These are phyloP conservation scores for Neurospora cerealis DNA, from an alignment of 495 filamentous ascomycete species.

Conservation along the genomic window DNA sequence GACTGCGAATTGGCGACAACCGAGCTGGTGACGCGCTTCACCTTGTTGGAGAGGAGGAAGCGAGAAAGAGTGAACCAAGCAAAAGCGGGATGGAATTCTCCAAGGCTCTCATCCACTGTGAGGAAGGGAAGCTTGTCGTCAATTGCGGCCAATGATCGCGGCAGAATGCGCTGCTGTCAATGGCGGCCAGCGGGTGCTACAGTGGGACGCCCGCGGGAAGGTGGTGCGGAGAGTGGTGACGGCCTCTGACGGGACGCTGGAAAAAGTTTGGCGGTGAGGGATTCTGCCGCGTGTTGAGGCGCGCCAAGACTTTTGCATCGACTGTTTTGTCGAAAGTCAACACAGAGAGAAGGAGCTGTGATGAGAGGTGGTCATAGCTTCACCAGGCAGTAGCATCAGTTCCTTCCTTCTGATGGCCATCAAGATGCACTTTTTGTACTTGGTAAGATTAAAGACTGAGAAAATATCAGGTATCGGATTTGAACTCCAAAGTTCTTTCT, in stretches of 20 bases:
- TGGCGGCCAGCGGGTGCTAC: neutral
- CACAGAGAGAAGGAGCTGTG: neutral
- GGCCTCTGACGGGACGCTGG: neutral
- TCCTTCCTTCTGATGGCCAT: neutral
- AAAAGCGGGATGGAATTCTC: neutral
- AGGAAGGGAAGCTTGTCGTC: neutral
- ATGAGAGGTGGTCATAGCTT: constrained; percentile 5
- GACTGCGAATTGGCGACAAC: neutral
- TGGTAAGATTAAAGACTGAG: neutral
- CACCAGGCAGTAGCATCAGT: neutral
- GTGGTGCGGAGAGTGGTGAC: neutral
- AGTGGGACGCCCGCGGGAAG: neutral
- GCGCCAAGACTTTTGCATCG: neutral
- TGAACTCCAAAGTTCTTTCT: neutral
- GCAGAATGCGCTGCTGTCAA: constrained; percentile 12
- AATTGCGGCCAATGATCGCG: neutral
- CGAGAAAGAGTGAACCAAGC: neutral
- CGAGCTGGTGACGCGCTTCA: neutral
- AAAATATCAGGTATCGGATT: too few relatives aligned
- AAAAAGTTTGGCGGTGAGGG: constrained; percentile 23
- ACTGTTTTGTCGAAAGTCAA: neutral
- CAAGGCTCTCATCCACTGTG: neutral
- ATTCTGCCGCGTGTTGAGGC: constrained; percentile 15
- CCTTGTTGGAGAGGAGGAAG: neutral
- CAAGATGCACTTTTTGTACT: neutral